These are phyloP conservation scores for Pholiota adiposa DNA, from an alignment of 1,284 basidiomycete species.

Conservation along the genomic window DNA sequence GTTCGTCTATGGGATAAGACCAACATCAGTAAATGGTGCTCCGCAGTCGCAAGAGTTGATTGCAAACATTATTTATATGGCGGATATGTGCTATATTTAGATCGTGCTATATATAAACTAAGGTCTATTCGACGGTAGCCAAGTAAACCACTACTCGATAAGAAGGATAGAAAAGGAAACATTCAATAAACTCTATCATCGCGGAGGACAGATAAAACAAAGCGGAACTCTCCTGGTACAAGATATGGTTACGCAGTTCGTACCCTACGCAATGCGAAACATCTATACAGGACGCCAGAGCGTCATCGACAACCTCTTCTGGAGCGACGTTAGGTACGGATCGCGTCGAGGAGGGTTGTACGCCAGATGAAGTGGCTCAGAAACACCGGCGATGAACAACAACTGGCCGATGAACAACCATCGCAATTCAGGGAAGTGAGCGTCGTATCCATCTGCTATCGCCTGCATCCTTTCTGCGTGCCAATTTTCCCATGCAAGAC, in stretches of 20 bases:
- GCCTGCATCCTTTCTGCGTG: constrained; percentile 29
- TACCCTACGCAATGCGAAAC: background rate
- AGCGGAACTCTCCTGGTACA: too few species aligned
- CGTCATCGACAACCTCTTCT: constrained; percentile 12
- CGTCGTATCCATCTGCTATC: constrained; percentile 24
- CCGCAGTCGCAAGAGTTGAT: background rate
- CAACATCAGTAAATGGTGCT: too few species aligned
- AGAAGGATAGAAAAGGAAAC: background rate
- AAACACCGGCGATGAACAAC: constrained; percentile 5
- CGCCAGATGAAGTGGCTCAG: background rate
- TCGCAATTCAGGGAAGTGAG: constrained; percentile 23
- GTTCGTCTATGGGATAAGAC: too few species aligned
- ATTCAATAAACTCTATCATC: background rate
- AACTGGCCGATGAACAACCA: constrained; percentile 33
- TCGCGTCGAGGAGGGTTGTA: constrained; percentile 1
- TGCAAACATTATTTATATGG: background rate
- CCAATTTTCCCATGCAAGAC: constrained; percentile 36
- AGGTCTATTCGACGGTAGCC: background rate
- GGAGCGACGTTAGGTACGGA: constrained; percentile 3
- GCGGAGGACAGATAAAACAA: too few species aligned
- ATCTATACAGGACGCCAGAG: constrained; percentile 13
- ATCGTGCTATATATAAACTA: background rate
- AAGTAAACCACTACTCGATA: background rate
- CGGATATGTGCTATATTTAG: background rate
- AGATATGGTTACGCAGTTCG: too few species aligned